A percentile compares a stretch with the other conserved stretches of the same genome.
phyloP scores from a whole-genome alignment of 2,329 filamentous ascomycete genomes.

The Phyllosticta paracitricarpa region DNA sequence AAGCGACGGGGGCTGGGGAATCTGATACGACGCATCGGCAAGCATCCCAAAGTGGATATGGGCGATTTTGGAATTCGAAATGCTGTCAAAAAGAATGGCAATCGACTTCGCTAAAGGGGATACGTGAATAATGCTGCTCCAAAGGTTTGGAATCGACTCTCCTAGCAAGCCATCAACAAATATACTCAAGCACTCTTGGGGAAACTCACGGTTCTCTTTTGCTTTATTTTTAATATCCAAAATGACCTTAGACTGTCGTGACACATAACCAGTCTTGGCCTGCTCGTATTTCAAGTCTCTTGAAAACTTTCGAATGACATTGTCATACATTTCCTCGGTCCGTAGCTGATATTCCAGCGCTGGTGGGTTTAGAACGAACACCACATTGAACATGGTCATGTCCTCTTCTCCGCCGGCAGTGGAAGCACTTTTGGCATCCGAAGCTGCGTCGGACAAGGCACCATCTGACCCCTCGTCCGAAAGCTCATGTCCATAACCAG shows the following conservation, averaged over 20 bases:
- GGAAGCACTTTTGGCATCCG: constrained; percentile 28
- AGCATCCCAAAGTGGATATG: constrained; percentile 63
- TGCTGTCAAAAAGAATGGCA: constrained; percentile 68
- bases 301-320: constrained; percentile 85
- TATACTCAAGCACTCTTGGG: background rate
- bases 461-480: constrained; percentile 16
- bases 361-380: constrained; percentile 79
- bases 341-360: constrained; percentile 63
- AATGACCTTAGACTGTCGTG: constrained; percentile 80
- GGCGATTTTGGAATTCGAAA: constrained; percentile 77
- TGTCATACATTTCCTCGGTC: constrained; percentile 72
- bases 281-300: constrained; percentile 91
- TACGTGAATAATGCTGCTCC: constrained; percentile 58
- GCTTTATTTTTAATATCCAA: constrained; percentile 72
- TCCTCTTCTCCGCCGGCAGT: constrained; percentile 45
- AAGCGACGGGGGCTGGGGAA: constrained; percentile 55
- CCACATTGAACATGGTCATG: constrained; percentile 97
- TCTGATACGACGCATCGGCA: constrained; percentile 52
- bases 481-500: constrained; percentile 30
- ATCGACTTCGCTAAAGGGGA: constrained; percentile 78
- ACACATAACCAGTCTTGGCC: constrained; percentile 80
- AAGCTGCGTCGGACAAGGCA: constrained; percentile 25
- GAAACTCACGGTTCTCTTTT: constrained; percentile 46
- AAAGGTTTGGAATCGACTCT: constrained; percentile 55
- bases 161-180: constrained; percentile 13